Base-by-base conservation (phyloP, 139 green algal species). In the Desmodesmus armatus region DNA sequence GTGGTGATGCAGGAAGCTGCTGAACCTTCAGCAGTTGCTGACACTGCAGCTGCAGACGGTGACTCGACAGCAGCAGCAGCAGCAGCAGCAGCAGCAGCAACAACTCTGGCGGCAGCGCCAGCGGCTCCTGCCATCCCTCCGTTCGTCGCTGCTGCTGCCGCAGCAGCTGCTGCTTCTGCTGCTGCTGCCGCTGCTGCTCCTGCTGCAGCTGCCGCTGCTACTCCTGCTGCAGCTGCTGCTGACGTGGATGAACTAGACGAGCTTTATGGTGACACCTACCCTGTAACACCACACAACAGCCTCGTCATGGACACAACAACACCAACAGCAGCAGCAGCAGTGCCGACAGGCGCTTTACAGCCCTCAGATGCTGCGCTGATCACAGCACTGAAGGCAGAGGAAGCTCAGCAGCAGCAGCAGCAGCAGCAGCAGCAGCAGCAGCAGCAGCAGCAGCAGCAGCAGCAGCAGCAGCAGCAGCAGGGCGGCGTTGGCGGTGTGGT, bases 381-480 rank as follows among this genome's bases (percentile, higher is more conserved):
- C 5, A 29, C 60, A 40, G 60, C 60, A 23, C n/a, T 29, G 3
- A 29, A 5, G 3, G n/a, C 60, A 25, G 60, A n/a, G n/a, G n/a
- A n/a, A 69, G n/a, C 60, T 39, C n/a, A 69, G 69, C 39, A 39
- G 40, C 40, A 77, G 2, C 39, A 58, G 5, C 0, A 29, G 9
- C 35, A 77, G 40, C 39, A 55, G 19, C 15, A 31, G 17, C 53
- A 13, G 51, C 53, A 55, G 31, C 53, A 3, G 40, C 53, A 35
- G 33, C 53, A 72, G 76, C 76, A 72, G 53, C 76, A 72, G 73
- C 73, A 81, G 51, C 53, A 72, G 33, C 53, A 44, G 3, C 5
- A 63, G 13, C 44, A 80, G 49, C 73, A 80, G 29, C 43, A 35
- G 73, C 73, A 80, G 73, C 73, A 80, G 31, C 73, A 69, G 73